Evolutionary conservation across 2,329 filamentous ascomycete genomes (phyloP).

Genomic region (Ilyonectria robusta): DNA sequence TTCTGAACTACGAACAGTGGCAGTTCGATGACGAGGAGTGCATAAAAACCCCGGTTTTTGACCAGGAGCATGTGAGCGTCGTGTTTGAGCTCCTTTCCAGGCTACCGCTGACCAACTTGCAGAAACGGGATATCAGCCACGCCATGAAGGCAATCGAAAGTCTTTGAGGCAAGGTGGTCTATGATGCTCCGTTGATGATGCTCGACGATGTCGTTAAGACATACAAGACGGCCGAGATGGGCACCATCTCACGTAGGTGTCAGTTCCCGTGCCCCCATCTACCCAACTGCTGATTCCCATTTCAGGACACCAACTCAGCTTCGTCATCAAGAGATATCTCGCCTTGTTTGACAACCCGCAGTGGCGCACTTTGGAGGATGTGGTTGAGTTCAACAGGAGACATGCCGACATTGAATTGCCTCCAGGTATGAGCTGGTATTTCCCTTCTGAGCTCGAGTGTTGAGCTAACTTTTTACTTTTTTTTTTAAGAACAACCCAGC

Average conservation of each 20-base stretch:
- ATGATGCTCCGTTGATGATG: too few relatives aligned
- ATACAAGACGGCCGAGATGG: too few relatives aligned
- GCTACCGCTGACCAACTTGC: neutral
- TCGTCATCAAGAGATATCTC: constrained; percentile 11
- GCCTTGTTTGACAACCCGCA: constrained; percentile 20
- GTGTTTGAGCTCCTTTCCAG: neutral
- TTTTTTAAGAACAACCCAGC: constrained; percentile 14
- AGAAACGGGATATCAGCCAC: neutral
- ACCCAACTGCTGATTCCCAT: neutral
- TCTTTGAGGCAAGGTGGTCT: constrained; percentile 2
- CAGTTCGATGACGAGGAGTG: constrained; percentile 9
- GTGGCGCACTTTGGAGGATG: constrained; percentile 16
- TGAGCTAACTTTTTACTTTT: neutral
- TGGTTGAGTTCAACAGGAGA: constrained; percentile 26
- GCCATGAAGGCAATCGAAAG: constrained; percentile 10
- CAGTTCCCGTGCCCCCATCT: neutral
- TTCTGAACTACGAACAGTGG: constrained; percentile 22
- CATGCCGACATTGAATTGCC: constrained; percentile 19
- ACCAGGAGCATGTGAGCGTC: constrained; percentile 6
- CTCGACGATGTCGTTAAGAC: too few relatives aligned
- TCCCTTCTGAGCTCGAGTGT: neutral
- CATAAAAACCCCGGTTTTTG: constrained; percentile 6
- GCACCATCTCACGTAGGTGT: neutral
- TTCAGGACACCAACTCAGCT: neutral
- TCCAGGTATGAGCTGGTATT: constrained; percentile 13